Percentiles rank a stretch among this genome's conserved stretches.
These are phyloP conservation scores for Nicotiana benthamiana DNA, from an alignment of 257 asterid genomes.

Conservation along the genomic window DNA sequence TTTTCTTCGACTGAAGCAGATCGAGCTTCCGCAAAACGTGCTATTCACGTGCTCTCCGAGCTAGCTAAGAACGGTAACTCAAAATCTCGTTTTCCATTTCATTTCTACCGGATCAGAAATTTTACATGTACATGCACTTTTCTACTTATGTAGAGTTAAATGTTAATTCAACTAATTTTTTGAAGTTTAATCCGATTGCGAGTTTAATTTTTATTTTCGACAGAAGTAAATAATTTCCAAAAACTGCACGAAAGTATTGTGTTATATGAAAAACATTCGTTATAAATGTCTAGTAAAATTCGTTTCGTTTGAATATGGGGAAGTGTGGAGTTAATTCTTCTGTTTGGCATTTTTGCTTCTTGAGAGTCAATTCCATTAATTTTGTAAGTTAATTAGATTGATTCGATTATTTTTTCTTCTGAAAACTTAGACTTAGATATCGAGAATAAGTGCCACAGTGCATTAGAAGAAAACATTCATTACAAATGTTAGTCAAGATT, in stretches of 20 bases:
- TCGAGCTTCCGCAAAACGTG: constrained; percentile 34
- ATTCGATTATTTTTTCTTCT: neutral
- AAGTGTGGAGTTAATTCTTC: too few relatives aligned
- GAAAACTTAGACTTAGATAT: too few relatives aligned
- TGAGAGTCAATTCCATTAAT: neutral
- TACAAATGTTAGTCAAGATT: constrained; percentile 12
- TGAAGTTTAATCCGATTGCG: neutral
- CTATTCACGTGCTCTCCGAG: constrained; percentile 35
- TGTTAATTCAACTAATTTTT: neutral
- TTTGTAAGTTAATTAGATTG: neutral
- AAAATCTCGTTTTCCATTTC: neutral
- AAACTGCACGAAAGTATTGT: neutral
- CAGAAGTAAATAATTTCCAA: neutral
- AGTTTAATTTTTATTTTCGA: neutral
- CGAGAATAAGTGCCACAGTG: too few relatives aligned
- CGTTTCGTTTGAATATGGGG: neutral
- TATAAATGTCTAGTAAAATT: neutral
- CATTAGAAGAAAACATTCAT: neutral
- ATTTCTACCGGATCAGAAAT: neutral
- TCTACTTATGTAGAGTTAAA: neutral
- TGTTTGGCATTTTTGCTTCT: neutral
- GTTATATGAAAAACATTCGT: neutral
- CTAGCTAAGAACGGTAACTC: constrained; percentile 35
- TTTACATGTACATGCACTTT: neutral
- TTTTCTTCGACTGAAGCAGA: constrained; percentile 31